Conservation (phyloP, 1,284 basidiomycete species). For the Austroboletus novae-zelandiae region DNA sequence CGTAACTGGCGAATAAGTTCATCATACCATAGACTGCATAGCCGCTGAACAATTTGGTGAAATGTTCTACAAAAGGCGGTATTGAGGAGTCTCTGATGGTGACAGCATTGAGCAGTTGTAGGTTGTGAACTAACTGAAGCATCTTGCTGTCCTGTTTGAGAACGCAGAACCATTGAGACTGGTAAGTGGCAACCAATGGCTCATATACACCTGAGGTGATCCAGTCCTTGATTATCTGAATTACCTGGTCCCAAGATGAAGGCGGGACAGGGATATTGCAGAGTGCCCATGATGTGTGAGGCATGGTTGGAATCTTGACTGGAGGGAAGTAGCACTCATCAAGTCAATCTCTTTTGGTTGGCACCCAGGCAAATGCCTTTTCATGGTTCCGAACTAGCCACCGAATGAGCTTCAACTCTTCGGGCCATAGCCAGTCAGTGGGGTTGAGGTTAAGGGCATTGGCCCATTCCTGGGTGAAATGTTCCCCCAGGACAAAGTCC, state of each 20-base stretch:
- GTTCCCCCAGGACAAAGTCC: neutral
- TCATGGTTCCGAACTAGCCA: slow-evolving; percentile 27
- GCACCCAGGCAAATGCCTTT: slow-evolving; percentile 26
- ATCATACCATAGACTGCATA: neutral
- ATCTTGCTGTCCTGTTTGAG: slow-evolving; percentile 30
- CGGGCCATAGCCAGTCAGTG: slow-evolving; percentile 9
- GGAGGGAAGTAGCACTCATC: slow-evolving; percentile 14
- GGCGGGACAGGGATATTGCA: slow-evolving; percentile 22
- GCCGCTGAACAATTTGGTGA: neutral
- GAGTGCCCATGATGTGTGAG: slow-evolving; percentile 19
- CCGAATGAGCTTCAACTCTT: slow-evolving; percentile 26
- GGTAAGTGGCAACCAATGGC: slow-evolving; percentile 34
- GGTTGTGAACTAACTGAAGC: slow-evolving; percentile 22
- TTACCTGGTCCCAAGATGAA: neutral
- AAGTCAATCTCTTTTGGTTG: slow-evolving; percentile 17
- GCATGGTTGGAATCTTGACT: slow-evolving; percentile 9
- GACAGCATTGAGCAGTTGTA: slow-evolving; percentile 30
- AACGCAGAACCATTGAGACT: slow-evolving; percentile 41
- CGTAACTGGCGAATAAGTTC: neutral
- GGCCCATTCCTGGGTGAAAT: neutral
- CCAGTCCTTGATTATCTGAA: slow-evolving; percentile 20
- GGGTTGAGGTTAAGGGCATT: slow-evolving; percentile 4
- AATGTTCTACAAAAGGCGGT: slow-evolving; percentile 13
- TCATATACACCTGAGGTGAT: slow-evolving; percentile 32
- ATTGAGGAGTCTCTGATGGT: slow-evolving; percentile 19